Conservation (phyloP, 768 basidiomycete species). For the Rhodotorula graminis region DNA sequence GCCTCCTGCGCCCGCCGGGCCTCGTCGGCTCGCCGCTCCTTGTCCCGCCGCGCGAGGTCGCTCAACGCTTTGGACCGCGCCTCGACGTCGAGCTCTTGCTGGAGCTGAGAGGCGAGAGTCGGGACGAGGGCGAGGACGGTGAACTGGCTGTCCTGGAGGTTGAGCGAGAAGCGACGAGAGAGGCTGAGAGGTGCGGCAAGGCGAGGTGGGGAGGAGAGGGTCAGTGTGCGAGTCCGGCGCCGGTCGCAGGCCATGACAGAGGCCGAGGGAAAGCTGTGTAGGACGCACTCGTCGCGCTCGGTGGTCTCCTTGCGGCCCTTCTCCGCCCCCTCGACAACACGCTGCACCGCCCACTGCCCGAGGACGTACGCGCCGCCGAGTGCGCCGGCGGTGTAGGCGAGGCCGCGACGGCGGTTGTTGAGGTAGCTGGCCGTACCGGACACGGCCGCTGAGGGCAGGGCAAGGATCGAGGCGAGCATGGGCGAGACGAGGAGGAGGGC, state of each 20-base stretch:
- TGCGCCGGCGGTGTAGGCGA: slow-evolving; percentile 56
- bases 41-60: slow-evolving; percentile 18
- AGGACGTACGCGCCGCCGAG: slow-evolving; percentile 62
- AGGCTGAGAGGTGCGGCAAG: slow-evolving; percentile 52
- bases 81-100: slow-evolving; percentile 74
- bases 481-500: too few relatives aligned
- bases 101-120: slow-evolving; percentile 61
- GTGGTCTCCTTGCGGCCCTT: slow-evolving; percentile 58
- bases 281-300: slow-evolving; percentile 68
- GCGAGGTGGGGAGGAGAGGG: not conserved
- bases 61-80: slow-evolving; percentile 58
- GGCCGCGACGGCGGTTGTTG: slow-evolving; percentile 52
- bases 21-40: slow-evolving; percentile 2
- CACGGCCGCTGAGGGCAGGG: not conserved
- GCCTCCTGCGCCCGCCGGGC: not conserved
- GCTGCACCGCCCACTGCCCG: slow-evolving; percentile 58
- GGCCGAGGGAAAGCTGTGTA: too few relatives aligned
- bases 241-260: too few relatives aligned
- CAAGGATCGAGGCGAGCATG: slow-evolving; percentile 4
- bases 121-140: slow-evolving; percentile 65
- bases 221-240: too few relatives aligned
- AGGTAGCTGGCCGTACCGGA: slow-evolving; percentile 52
- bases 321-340: slow-evolving; percentile 64
- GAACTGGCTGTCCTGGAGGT: slow-evolving; percentile 70
- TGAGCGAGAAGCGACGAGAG: slow-evolving; percentile 66